phyloP scores from a whole-genome alignment of 805 yeast genomes.

The Wickerhamia fluorescens region DNA sequence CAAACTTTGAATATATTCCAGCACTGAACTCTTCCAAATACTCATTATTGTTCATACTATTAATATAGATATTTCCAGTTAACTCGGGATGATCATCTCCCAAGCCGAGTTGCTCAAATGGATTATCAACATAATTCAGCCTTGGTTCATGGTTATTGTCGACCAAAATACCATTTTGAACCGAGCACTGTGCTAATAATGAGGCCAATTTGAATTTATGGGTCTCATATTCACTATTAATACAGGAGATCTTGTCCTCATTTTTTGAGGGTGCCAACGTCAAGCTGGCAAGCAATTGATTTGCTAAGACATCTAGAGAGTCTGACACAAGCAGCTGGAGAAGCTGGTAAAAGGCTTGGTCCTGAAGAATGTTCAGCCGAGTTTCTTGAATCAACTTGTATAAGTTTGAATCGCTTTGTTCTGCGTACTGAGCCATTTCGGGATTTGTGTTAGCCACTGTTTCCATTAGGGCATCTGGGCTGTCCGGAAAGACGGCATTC shows the following conservation, averaged over 20 bases:
- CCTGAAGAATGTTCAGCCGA: conserved; percentile 28
- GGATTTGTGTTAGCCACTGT: conserved; percentile 45
- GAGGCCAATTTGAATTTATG: conserved; percentile 51
- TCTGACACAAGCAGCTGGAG: conserved; percentile 25
- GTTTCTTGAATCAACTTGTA: conserved; percentile 41
- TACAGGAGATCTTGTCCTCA: conserved; percentile 13
- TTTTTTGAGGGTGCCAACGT: conserved; percentile 6
- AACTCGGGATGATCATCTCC: conserved; percentile 8
- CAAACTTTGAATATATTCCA: conserved; percentile 77
- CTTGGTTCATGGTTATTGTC: conserved; percentile 32
- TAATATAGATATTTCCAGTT: conserved; percentile 35
- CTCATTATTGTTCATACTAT: conserved; percentile 33
- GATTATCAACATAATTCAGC: conserved; percentile 7
- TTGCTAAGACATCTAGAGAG: conserved; percentile 28
- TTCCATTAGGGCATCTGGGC: conserved; percentile 32
- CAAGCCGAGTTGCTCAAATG: conserved; percentile 4
- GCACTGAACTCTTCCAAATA: conserved; percentile 87
- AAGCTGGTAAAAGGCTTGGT: conserved; percentile 19
- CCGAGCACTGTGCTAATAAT: conserved; percentile 59
- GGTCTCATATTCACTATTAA: conserved; percentile 5
- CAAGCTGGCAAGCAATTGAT: conserved; percentile 17
- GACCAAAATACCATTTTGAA: conserved; percentile 51
- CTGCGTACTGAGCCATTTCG: conserved; percentile 30
- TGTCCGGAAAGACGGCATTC: conserved; percentile 22
- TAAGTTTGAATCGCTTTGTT: conserved; percentile 29